These are phyloP conservation scores for Pseudogymnoascus destructans DNA, from an alignment of 2,329 filamentous ascomycete species.

Conservation along the genomic window DNA sequence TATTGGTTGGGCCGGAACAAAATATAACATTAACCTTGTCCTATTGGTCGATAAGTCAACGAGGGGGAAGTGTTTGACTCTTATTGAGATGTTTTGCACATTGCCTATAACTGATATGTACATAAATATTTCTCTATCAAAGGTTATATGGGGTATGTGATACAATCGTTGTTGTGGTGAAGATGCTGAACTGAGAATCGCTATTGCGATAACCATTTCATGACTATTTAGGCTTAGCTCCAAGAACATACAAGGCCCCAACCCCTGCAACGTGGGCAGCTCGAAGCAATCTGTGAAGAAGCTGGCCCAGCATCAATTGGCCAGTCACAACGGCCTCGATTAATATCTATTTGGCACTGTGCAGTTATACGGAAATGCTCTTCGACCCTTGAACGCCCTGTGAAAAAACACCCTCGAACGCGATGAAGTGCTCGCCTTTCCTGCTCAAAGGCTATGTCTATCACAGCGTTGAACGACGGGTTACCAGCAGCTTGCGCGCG, in stretches of 20 bases:
- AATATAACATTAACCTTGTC: too few relatives aligned
- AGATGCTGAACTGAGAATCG: background rate
- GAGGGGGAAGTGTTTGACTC: too few relatives aligned
- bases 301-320: constrained; percentile 1
- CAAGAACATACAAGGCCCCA: background rate
- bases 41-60: too few relatives aligned
- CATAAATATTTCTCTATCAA: too few relatives aligned
- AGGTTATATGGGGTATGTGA: too few relatives aligned
- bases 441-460: constrained; percentile 1
- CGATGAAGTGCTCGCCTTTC: constrained; percentile 6
- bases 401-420: background rate
- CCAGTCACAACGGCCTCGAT: background rate
- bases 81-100: too few relatives aligned
- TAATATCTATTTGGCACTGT: background rate
- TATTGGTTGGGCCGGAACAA: too few relatives aligned
- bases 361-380: background rate
- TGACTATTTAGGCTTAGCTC: background rate
- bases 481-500: background rate
- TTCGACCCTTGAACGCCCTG: background rate
- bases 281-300: background rate
- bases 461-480: background rate
- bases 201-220: too few relatives aligned
- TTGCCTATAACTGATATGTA: too few relatives aligned
- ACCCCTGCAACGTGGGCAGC: background rate
- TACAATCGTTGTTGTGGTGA: too few relatives aligned